Conservation (phyloP, 2,329 filamentous ascomycete genomes). For the Aspergillus awamori region DNA sequence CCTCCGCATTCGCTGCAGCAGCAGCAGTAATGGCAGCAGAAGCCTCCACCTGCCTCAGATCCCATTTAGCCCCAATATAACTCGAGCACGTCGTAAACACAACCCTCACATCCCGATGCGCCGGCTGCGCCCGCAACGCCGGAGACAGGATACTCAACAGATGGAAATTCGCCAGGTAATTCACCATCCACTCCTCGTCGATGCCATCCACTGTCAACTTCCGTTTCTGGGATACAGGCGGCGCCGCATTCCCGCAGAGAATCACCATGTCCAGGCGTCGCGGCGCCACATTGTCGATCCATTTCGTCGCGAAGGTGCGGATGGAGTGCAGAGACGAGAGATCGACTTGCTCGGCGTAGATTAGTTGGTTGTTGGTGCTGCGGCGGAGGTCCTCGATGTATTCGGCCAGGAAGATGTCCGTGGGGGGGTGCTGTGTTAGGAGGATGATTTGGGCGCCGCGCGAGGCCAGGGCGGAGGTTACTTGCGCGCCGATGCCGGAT, state of each 20-base stretch:
- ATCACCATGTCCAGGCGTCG: conserved; percentile 88
- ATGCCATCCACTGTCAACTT: conserved; percentile 74
- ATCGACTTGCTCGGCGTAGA: conserved; percentile 95
- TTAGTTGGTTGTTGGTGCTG: conserved; percentile 77
- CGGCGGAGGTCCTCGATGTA: conserved; percentile 86
- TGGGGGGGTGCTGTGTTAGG: conserved; percentile 77
- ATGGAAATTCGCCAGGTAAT: conserved; percentile 95
- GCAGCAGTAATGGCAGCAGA: background rate
- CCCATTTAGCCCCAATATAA: conserved; percentile 77
- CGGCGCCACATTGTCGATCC: conserved; percentile 94
- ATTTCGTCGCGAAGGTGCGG: conserved; percentile 90
- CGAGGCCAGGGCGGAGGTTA: conserved; percentile 72
- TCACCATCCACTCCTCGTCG: conserved; percentile 90
- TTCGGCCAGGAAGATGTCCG: conserved; percentile 87
- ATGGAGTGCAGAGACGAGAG: conserved; percentile 86
- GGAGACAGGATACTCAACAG: conserved; percentile 88
- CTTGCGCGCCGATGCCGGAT: conserved; percentile 82
- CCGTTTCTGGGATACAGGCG: conserved; percentile 55
- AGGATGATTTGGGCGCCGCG: conserved; percentile 90
- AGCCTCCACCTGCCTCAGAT: conserved; percentile 40
- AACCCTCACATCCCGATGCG: conserved; percentile 89
- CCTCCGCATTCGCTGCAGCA: background rate
- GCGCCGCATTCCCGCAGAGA: conserved; percentile 76
- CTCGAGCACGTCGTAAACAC: conserved; percentile 84
- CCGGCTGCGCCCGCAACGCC: conserved; percentile 84